These are phyloP conservation scores for Angomonas desouzai DNA, from an alignment of 208 protist species.

Conservation along the genomic window DNA sequence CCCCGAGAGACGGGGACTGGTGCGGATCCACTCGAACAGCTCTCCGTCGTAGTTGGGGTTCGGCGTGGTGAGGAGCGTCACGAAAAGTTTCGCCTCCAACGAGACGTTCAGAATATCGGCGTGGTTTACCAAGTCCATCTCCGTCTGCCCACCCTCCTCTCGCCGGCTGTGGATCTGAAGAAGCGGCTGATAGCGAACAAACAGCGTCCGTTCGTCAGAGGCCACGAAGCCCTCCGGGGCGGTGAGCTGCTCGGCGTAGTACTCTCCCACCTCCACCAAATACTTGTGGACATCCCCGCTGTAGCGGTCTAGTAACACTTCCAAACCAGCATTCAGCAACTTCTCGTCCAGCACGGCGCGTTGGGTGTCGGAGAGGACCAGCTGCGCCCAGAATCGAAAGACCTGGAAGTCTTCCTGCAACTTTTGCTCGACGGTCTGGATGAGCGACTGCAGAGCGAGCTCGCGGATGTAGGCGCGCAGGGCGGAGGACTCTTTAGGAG, in stretches of 20 bases:
- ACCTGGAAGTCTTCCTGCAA: constrained; percentile 67
- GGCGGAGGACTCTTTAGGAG: constrained; percentile 16
- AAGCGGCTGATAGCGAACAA: constrained; percentile 62
- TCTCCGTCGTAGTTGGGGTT: constrained; percentile 22
- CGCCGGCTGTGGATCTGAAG: constrained; percentile 20
- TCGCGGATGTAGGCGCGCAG: constrained; percentile 37
- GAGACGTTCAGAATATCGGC: constrained; percentile 39
- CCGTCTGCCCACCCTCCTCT: background rate
- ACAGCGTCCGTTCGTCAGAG: constrained; percentile 22
- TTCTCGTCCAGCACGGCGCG: constrained; percentile 61
- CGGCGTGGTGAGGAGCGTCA: constrained; percentile 30
- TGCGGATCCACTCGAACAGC: constrained; percentile 54
- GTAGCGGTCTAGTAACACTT: constrained; percentile 24
- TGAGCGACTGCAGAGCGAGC: constrained; percentile 33
- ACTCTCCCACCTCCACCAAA: constrained; percentile 52
- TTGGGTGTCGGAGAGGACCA: constrained; percentile 54
- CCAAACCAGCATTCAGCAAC: constrained; percentile 62
- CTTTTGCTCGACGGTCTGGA: constrained; percentile 41
- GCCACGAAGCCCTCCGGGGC: constrained; percentile 13
- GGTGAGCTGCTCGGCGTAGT: constrained; percentile 15
- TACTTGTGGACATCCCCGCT: constrained; percentile 33
- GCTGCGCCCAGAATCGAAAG: constrained; percentile 68
- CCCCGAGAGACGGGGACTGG: constrained; percentile 24
- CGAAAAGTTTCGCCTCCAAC: constrained; percentile 60
- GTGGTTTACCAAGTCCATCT: constrained; percentile 21